Evolutionary conservation across 345 rosid species (phyloP).

Genomic region (Citrus maxima): DNA sequence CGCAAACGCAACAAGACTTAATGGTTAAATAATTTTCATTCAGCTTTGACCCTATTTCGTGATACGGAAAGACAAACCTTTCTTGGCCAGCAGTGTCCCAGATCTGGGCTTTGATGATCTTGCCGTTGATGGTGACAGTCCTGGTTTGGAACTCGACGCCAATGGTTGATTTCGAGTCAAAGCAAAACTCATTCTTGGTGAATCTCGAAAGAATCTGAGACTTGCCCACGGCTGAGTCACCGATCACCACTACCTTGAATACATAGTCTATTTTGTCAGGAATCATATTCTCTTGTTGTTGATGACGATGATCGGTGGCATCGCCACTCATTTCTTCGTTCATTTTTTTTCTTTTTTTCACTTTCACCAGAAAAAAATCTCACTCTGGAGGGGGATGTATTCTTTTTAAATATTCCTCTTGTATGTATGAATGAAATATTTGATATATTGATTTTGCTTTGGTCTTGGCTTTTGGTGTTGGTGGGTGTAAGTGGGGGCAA

Average conservation of each 20-base stretch:
- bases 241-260: constrained; percentile 77
- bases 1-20: background rate
- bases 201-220: constrained; percentile 75
- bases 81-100: constrained; percentile 98
- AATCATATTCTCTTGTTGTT: constrained; percentile 7
- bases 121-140: constrained; percentile 52
- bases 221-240: constrained; percentile 85
- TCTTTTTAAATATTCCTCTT: no score
- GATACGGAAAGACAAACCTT: constrained; percentile 38
- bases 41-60: background rate
- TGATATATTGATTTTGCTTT: background rate
- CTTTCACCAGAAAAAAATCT: no score
- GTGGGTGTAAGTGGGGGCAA: constrained; percentile 6
- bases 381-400: no score
- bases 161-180: constrained; percentile 79
- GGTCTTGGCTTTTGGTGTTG: constrained; percentile 11
- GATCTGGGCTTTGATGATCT: constrained; percentile 88
- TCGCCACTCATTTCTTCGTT: constrained; percentile 68
- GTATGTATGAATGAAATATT: background rate
- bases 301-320: constrained; percentile 17
- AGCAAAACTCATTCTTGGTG: constrained; percentile 62
- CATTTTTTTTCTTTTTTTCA: constrained; percentile 21
- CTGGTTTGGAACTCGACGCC: constrained; percentile 88
- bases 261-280: constrained; percentile 68
- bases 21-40: background rate